Percentiles rank a stretch among this genome's conserved stretches.
These are phyloP conservation scores for Hemisphaericaspora lyxosophila DNA, from an alignment of 1,139 yeast genomes.

Conservation along the genomic window DNA sequence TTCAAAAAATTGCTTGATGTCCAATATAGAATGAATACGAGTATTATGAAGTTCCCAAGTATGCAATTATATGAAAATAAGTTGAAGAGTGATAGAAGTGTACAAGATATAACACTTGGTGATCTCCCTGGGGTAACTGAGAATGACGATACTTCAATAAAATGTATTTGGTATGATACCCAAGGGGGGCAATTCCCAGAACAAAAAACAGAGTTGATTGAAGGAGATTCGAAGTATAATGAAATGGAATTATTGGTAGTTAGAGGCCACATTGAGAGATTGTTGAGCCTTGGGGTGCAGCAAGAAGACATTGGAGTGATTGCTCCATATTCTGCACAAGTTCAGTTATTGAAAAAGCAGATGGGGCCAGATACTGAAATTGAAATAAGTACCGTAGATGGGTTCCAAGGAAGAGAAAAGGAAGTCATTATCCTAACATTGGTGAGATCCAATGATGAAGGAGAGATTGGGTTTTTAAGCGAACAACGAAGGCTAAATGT, in stretches of 20 bases:
- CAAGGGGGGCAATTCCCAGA: slow-evolving; percentile 86
- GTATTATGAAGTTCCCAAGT: slow-evolving; percentile 81
- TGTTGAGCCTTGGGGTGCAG: slow-evolving; percentile 49
- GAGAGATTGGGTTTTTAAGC: slow-evolving; percentile 72
- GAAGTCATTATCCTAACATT: slow-evolving; percentile 66
- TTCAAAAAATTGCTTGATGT: slow-evolving; percentile 57
- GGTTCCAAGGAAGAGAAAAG: slow-evolving; percentile 65
- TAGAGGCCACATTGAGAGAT: slow-evolving; percentile 49
- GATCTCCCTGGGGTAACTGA: slow-evolving; percentile 57
- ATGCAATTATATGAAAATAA: slow-evolving; percentile 59
- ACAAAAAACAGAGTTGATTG: slow-evolving; percentile 42
- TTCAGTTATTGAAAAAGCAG: slow-evolving; percentile 52
- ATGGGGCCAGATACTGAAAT: slow-evolving; percentile 18
- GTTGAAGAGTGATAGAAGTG: slow-evolving; percentile 63
- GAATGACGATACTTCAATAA: slow-evolving; percentile 30
- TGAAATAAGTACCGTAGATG: slow-evolving; percentile 49
- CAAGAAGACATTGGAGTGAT: slow-evolving; percentile 71
- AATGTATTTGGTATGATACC: slow-evolving; percentile 81
- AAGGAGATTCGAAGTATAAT: slow-evolving; percentile 59
- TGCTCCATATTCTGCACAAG: slow-evolving; percentile 90
- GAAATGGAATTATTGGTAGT: slow-evolving; percentile 71
- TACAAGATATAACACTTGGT: slow-evolving; percentile 48
- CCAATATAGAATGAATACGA: slow-evolving; percentile 84
- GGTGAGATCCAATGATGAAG: slow-evolving; percentile 46
- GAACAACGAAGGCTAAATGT: slow-evolving; percentile 79